Evolutionary conservation across 371 early-diverging fungal genomes (phyloP).

Genomic region (Lichtheimia hyalospora): DNA sequence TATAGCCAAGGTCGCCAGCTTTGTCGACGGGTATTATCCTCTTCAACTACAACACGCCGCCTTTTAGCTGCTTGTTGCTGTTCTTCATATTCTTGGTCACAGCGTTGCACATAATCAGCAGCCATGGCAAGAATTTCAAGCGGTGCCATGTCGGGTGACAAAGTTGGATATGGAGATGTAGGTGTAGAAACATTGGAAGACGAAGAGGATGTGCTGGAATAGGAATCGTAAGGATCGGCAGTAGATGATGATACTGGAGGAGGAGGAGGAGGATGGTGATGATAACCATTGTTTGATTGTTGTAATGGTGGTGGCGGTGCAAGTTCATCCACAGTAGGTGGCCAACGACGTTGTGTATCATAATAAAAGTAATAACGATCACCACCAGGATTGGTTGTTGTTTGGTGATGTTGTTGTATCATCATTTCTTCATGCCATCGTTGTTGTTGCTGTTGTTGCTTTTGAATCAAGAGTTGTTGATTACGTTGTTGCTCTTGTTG

Average conservation of each 20-base stretch:
- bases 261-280: slow-evolving; percentile 10
- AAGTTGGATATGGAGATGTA: slow-evolving; percentile 10
- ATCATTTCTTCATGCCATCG: slow-evolving; percentile 5
- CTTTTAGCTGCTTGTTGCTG: slow-evolving; percentile 4
- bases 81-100: slow-evolving; percentile 37
- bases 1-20: slow-evolving; percentile 26
- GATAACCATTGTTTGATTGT: slow-evolving; percentile 1
- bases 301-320: slow-evolving; percentile 2
- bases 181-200: slow-evolving; percentile 36
- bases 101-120: slow-evolving; percentile 50
- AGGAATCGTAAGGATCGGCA: slow-evolving; percentile 4
- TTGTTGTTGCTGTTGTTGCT: slow-evolving; percentile 15
- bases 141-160: slow-evolving; percentile 31
- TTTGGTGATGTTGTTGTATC: slow-evolving; percentile 3
- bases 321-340: background rate
- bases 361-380: slow-evolving; percentile 8
- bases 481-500: slow-evolving; percentile 21
- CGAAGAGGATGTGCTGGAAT: slow-evolving; percentile 26
- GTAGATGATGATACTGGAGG: slow-evolving; percentile 5
- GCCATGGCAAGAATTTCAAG: slow-evolving; percentile 50
- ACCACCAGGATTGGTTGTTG: background rate
- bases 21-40: slow-evolving; percentile 10
- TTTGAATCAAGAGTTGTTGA: slow-evolving; percentile 11
- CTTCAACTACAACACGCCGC: background rate
- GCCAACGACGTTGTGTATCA: background rate